phyloP scores from a whole-genome alignment of 2,329 filamentous ascomycete genomes.

The Paraphoma sp. region DNA sequence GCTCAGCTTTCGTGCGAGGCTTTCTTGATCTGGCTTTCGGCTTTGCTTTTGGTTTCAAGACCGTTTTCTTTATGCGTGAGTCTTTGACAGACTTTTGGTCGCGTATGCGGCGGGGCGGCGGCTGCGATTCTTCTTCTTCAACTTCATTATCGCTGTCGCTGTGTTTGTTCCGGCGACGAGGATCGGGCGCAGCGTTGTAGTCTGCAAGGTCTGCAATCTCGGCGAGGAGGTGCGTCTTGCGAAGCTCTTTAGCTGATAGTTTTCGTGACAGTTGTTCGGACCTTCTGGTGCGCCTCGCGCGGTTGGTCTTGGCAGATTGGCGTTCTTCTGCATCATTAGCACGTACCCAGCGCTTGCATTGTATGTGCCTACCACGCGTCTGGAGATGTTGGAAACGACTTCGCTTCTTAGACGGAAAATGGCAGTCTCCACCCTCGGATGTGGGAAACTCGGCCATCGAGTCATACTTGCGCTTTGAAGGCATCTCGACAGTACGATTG shows the following conservation, averaged over 20 bases:
- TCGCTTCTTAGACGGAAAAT: not conserved
- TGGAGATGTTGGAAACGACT: not conserved
- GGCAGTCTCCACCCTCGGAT: not conserved
- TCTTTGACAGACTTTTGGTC: not conserved
- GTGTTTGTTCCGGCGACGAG: not conserved
- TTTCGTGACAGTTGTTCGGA: not conserved
- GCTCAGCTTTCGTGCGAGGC: not conserved
- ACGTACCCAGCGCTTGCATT: not conserved
- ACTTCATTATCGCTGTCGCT: not conserved
- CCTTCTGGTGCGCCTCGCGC: not conserved
- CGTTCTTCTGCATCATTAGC: not conserved
- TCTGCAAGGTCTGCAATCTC: conserved; percentile 9
- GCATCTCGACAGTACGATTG: not conserved
- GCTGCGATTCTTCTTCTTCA: not conserved
- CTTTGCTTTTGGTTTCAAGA: not conserved
- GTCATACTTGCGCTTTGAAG: not conserved
- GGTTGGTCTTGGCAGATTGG: not conserved
- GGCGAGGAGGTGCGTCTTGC: not conserved
- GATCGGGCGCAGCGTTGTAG: conserved; percentile 6
- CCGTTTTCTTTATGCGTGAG: not conserved
- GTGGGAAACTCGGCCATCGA: not conserved
- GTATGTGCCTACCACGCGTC: not conserved
- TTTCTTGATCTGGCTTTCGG: not conserved
- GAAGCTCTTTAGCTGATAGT: not conserved
- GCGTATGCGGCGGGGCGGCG: not conserved